Base-by-base conservation (phyloP, 1,284 basidiomycete genomes). In the Takashimella koratensis region DNA sequence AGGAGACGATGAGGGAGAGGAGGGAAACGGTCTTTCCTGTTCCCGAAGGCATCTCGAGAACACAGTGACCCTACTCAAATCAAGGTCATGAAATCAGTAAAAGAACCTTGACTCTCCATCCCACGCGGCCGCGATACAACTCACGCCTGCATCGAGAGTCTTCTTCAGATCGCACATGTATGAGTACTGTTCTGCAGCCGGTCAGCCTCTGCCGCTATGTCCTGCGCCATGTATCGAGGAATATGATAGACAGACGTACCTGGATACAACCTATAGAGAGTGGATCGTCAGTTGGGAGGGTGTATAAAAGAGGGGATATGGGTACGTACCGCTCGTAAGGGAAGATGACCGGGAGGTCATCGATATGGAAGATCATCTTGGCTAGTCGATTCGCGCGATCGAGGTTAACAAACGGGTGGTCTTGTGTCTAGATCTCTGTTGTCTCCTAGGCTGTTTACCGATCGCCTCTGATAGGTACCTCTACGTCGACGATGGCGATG, bases 91-190 rank as follows among this genome's bases (percentile, higher is more conserved):
- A n/a, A n/a, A n/a, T n/a, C n/a, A n/a, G n/a, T n/a, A n/a, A n/a
- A n/a, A n/a, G n/a, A n/a, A n/a, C n/a, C n/a, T n/a, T n/a, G n/a
- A n/a, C n/a, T n/a, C n/a, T n/a, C n/a, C n/a, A n/a, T n/a, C n/a
- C n/a, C n/a, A n/a, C n/a, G n/a, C n/a, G n/a, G n/a, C n/a, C n/a
- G n/a, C n/a, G n/a, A n/a, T 10, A 4, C 12, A 21, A 58, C 77
- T 55, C 47, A 78, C 78, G 56, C 88, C 86, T 27, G 93, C 93
- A 77, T 98, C 96, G 21, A 98, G 83, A 4, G 95, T 95, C 66
- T 91, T 82, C 76, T 98, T 98, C 64, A 98, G 82, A 77, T 98
- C 95, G 76, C 91, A 93, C 93, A 98, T 98, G 73, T 98, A 98
- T 41, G 90, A 86, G 84, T 94, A 98, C 84, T 98, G 95, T 72